Evolutionary conservation across 2,329 filamentous ascomycete genomes (phyloP).

Genomic region (Fusarium dimerum): DNA sequence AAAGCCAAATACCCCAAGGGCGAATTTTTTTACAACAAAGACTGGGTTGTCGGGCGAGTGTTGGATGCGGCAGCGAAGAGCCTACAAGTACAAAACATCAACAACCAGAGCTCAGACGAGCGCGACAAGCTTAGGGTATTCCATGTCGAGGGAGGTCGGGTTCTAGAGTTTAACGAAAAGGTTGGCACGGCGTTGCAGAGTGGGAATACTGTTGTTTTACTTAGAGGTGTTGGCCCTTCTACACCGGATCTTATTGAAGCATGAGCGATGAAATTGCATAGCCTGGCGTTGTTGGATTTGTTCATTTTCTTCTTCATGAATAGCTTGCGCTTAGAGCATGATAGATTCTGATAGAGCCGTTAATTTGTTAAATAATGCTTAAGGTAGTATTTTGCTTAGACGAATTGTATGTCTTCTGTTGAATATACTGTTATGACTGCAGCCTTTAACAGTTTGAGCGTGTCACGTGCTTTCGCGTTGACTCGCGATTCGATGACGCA

Average conservation of each 20-base stretch:
- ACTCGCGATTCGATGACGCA: slow-evolving; percentile 16
- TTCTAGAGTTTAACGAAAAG: slow-evolving; percentile 88
- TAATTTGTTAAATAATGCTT: not conserved
- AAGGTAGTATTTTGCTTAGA: too few relatives aligned
- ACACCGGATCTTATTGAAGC: slow-evolving; percentile 65
- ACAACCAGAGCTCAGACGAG: slow-evolving; percentile 75
- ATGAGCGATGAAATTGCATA: slow-evolving; percentile 16
- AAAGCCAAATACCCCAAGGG: slow-evolving; percentile 80
- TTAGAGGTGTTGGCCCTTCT: slow-evolving; percentile 82
- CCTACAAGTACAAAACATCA: slow-evolving; percentile 80
- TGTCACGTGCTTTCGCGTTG: slow-evolving; percentile 23
- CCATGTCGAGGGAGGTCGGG: slow-evolving; percentile 84
- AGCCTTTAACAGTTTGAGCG: too few relatives aligned
- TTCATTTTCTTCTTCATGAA: not conserved
- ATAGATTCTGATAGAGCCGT: not conserved
- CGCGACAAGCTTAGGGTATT: slow-evolving; percentile 83
- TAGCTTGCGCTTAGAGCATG: slow-evolving; percentile 1
- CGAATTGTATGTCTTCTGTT: too few relatives aligned
- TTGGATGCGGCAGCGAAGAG: slow-evolving; percentile 76
- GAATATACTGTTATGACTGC: too few relatives aligned
- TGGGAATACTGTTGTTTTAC: slow-evolving; percentile 86
- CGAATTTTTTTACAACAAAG: slow-evolving; percentile 76
- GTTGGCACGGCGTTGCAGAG: slow-evolving; percentile 71
- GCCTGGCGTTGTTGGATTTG: slow-evolving; percentile 20
- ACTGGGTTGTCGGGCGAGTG: slow-evolving; percentile 88